These are phyloP conservation scores for Liriodendron chinense DNA, from an alignment of 164 flowering plant species.

Conservation along the genomic window DNA sequence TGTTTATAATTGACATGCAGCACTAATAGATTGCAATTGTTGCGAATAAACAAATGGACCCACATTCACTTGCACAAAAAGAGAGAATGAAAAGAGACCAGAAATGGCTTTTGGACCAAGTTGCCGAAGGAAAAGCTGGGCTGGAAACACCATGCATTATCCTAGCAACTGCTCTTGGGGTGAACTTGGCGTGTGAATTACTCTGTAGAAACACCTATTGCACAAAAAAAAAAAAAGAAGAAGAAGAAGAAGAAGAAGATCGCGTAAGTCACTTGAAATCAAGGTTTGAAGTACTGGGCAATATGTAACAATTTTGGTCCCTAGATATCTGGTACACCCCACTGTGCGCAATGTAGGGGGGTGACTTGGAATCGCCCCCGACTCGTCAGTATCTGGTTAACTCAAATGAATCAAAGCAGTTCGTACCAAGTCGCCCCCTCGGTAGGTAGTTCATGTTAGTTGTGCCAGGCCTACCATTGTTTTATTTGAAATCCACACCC, in stretches of 20 bases:
- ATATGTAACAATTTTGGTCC: too few species aligned
- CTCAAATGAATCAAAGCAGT: too few species aligned
- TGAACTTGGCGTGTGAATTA: slow-evolving; percentile 78
- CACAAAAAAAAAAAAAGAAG: slow-evolving; percentile 3
- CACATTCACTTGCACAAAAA: not conserved
- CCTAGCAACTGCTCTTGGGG: slow-evolving; percentile 93
- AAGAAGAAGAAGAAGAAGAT: too few species aligned
- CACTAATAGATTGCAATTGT: not conserved
- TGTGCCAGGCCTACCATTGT: too few species aligned
- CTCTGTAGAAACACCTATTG: slow-evolving; percentile 81
- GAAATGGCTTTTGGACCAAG: slow-evolving; percentile 92
- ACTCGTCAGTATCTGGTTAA: too few species aligned
- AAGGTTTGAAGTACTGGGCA: not conserved
- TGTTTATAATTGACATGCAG: not conserved
- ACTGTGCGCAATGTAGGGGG: too few species aligned
- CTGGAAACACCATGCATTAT: slow-evolving; percentile 93
- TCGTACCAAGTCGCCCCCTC: too few species aligned
- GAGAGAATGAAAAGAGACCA: slow-evolving; percentile 48
- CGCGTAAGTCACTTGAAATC: not conserved
- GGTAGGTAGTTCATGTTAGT: too few species aligned
- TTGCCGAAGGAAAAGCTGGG: slow-evolving; percentile 81
- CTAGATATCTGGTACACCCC: too few species aligned
- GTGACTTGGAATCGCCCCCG: too few species aligned
- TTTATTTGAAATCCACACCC: too few species aligned
- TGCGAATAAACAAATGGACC: not conserved